Conservation (phyloP, 2,329 filamentous ascomycete genomes). For the Colletotrichum sansevieriae region DNA sequence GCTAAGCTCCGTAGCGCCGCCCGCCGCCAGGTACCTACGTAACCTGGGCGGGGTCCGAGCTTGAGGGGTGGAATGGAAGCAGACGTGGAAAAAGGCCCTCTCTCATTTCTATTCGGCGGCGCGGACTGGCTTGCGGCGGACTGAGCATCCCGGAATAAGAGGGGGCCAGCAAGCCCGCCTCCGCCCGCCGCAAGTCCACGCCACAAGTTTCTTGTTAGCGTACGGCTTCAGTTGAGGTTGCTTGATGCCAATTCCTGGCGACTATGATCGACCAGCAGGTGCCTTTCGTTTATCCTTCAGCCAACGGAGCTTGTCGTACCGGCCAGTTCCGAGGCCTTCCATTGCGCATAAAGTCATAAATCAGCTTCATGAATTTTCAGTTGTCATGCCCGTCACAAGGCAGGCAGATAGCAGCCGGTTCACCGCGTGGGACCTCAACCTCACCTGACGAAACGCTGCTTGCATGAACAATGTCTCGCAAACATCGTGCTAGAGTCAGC, state of each 20-base stretch:
- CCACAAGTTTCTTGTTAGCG: slow-evolving; percentile 10
- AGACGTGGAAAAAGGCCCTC: background rate
- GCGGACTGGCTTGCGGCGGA: slow-evolving; percentile 2
- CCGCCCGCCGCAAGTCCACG: slow-evolving; percentile 26
- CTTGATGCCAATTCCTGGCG: background rate
- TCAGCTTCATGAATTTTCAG: background rate
- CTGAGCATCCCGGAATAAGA: slow-evolving; percentile 20
- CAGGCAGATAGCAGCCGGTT: background rate
- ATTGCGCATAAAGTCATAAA: slow-evolving; percentile 25
- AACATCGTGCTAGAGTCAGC: slow-evolving; percentile 37
- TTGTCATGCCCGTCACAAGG: background rate
- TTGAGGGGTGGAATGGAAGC: background rate
- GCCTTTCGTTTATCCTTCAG: background rate
- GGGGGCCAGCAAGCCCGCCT: slow-evolving; percentile 10
- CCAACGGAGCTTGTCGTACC: slow-evolving; percentile 27
- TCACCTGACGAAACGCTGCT: slow-evolving; percentile 17
- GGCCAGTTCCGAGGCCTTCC: slow-evolving; percentile 35
- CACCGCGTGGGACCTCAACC: slow-evolving; percentile 1
- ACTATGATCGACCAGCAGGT: too few species aligned
- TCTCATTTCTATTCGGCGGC: background rate
- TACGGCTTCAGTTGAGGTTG: slow-evolving; percentile 18
- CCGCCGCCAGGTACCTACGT: slow-evolving; percentile 23
- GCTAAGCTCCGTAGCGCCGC: slow-evolving; percentile 12
- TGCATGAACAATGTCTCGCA: slow-evolving; percentile 36
- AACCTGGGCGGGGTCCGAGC: slow-evolving; percentile 36